phyloP scores from a whole-genome alignment of 176 grass and related monocot genomes.

The Triticum urartu region DNA sequence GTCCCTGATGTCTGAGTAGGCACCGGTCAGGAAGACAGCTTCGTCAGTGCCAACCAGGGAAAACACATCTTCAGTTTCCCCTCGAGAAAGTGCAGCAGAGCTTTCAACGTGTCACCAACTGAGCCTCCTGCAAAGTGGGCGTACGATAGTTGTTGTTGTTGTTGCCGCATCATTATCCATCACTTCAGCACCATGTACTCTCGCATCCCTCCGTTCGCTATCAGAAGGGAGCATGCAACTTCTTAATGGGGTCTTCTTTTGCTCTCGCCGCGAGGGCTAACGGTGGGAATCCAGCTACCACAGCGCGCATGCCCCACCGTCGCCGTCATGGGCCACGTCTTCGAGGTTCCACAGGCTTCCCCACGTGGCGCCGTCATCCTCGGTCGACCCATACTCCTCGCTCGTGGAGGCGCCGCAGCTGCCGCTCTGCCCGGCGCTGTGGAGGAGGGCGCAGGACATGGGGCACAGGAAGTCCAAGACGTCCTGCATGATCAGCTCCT shows the following conservation, averaged over 20 bases:
- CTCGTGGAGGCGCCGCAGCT: conserved; percentile 46
- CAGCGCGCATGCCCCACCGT: conserved; percentile 2
- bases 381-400: conserved; percentile 52
- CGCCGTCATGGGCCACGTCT: conserved; percentile 17
- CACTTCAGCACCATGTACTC: background rate
- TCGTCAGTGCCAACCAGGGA: background rate
- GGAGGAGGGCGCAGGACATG: conserved; percentile 41
- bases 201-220: background rate
- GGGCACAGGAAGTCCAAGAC: conserved; percentile 55
- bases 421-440: conserved; percentile 10
- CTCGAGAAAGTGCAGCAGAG: background rate
- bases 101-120: conserved; percentile 39
- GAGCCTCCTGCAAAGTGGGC: conserved; percentile 23
- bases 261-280: background rate
- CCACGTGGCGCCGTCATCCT: conserved; percentile 68
- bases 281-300: conserved; percentile 24
- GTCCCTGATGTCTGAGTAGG: background rate
- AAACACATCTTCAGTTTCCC: conserved; percentile 4
- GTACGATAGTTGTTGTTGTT: conserved; percentile 18
- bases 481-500: conserved; percentile 43
- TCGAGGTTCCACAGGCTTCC: conserved; percentile 95
- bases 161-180: conserved; percentile 30
- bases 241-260: background rate
- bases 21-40: no score
- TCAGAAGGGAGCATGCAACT: background rate